These are phyloP conservation scores for Myriangium duriaei DNA, from an alignment of 2,329 filamentous ascomycete species.

Conservation along the genomic window DNA sequence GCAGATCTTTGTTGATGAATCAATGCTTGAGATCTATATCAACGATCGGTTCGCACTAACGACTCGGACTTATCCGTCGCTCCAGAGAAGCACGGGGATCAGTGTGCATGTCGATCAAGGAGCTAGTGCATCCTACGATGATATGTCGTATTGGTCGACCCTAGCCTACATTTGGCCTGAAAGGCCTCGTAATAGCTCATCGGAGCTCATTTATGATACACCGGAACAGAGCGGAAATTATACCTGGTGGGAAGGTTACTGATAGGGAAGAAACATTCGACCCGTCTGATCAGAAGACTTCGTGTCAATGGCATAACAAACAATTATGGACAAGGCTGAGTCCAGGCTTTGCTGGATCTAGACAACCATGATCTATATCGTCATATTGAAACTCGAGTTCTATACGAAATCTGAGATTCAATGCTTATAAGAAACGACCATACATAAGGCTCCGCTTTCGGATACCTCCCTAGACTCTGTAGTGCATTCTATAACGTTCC, in stretches of 20 bases:
- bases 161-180: constrained; percentile 25
- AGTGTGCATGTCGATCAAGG: constrained; percentile 30
- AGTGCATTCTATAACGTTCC: too few species aligned
- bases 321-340: too few species aligned
- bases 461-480: too few species aligned
- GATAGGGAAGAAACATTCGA: too few species aligned
- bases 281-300: too few species aligned
- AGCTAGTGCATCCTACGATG: constrained; percentile 23
- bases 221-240: constrained; percentile 33
- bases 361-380: too few species aligned
- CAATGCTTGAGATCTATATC: constrained; percentile 34
- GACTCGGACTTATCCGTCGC: constrained; percentile 34
- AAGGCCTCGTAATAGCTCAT: constrained; percentile 27
- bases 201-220: constrained; percentile 30
- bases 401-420: too few species aligned
- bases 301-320: too few species aligned
- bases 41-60: constrained; percentile 30
- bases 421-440: too few species aligned
- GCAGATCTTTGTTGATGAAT: constrained; percentile 36
- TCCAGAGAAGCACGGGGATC: constrained; percentile 30
- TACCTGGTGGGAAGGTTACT: constrained; percentile 27
- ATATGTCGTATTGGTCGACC: constrained; percentile 25
- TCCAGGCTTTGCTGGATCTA: too few species aligned
- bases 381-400: too few species aligned
- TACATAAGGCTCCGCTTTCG: too few species aligned